Evolutionary conservation across 2,329 filamentous ascomycete species (phyloP), one percentile per base, ranked within the genome.

Genomic region (Sclerotinia borealis): DNA sequence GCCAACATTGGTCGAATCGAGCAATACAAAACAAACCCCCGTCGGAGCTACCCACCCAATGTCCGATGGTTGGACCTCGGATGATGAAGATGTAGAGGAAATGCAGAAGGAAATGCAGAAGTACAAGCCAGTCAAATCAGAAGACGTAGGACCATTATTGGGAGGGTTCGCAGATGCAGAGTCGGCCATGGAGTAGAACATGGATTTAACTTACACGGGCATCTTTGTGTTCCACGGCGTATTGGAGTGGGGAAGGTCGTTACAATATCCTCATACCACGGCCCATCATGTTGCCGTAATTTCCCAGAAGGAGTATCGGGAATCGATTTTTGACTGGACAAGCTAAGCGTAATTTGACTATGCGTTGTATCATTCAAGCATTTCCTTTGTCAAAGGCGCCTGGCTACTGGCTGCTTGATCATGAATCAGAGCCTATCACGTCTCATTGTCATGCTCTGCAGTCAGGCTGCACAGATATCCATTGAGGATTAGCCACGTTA

Each of bases 1-100:
- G 11, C 81, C 80, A 19, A 73, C 77, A 39, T 74, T 78, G 19
- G 79, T 84, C 61, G 76, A 43, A 79, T 79, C 52, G 76, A 80
- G 61, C 55, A 63, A 60, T 55, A 50, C 68, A 68, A 69, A 68
- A 66, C 68, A 68, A 79, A 48, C 68, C 58, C 67, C 68, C 29
- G 63, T 64, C 34, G 68, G 70, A 34, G 67, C 63, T 64, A 71
- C 69, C 63, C 67, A 66, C 41, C 66, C 66, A 50, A 61, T 66
- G 27, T 68, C 70, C 10, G 71, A 81, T 51, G 70, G 78, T 83
- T 71, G 85, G 87, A 69, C 71, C 59, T 74, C 72, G 34, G 73
- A 74, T 25, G 73, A 72, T 19, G 73, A 75, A 27, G 71, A 73
- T 48, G 59, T 69, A 54, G 71, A 73, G 64, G 68, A 71, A 61